A percentile compares a stretch with the other conserved stretches of the same genome.
Conservation (phyloP, 2,329 filamentous ascomycete species). For the Drechmeria coniospora region DNA sequence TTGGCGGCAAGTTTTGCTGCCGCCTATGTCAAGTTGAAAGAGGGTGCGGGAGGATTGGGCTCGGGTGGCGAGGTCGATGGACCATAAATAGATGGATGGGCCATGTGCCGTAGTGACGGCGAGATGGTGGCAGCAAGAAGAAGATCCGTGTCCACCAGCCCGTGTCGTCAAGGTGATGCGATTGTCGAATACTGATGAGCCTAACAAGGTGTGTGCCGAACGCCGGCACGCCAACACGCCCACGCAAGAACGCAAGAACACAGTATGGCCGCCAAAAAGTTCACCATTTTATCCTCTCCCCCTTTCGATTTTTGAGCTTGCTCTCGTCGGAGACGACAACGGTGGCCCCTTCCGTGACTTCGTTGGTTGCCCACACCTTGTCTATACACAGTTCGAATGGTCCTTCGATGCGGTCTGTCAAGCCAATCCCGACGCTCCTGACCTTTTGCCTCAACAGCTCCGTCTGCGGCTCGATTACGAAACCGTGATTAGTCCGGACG, state of each 20-base stretch:
- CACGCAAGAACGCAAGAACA: too few species aligned
- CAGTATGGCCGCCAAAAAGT: too few species aligned
- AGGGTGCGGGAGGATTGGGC: slow-evolving; percentile 16
- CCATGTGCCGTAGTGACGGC: too few species aligned
- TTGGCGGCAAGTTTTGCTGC: slow-evolving; percentile 52
- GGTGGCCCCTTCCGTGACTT: slow-evolving; percentile 11
- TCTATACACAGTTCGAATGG: slow-evolving; percentile 79
- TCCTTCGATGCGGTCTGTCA: slow-evolving; percentile 79
- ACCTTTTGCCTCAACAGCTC: slow-evolving; percentile 81
- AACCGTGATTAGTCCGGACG: slow-evolving; percentile 84
- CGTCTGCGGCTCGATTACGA: slow-evolving; percentile 82
- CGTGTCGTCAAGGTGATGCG: too few species aligned
- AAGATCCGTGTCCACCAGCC: too few species aligned
- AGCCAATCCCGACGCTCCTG: slow-evolving; percentile 66
- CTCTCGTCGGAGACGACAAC: slow-evolving; percentile 9
- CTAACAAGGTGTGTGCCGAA: too few species aligned
- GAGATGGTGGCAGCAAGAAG: too few species aligned
- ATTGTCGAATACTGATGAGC: too few species aligned
- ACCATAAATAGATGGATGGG: too few species aligned
- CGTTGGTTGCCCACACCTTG: slow-evolving; percentile 80
- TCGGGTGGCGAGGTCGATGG: too few species aligned
- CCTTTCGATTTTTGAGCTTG: slow-evolving; percentile 21
- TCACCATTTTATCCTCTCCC: slow-evolving; percentile 23
- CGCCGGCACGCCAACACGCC: too few species aligned
- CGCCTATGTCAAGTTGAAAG: slow-evolving; percentile 44